Base-by-base conservation (phyloP, 805 yeast genomes). In the Zygoascus tannicola region DNA sequence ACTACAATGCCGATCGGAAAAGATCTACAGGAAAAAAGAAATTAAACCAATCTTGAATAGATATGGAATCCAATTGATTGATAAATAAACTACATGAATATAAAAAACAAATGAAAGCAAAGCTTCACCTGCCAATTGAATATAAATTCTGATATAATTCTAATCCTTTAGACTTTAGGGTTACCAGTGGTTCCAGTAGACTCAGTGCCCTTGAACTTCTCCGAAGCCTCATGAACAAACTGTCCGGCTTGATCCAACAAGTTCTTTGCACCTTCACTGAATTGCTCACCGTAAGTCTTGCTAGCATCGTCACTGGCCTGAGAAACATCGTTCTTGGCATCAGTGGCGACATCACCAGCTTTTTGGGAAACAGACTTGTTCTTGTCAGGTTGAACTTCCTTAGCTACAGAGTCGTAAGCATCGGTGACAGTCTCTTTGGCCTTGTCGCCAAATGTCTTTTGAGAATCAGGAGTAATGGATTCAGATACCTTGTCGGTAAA, bases 361-460 rank as follows among this genome's bases (percentile, higher is more conserved):
- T 78, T 69, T 71, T 87, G 95, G 48, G 74, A 65, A 50, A 74
- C 64, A 37, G 88, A 79, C 73, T 85, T 85, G 56, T 78, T 70
- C 44, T 65, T 64, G 41, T 81, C 79, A 53, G 92, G 86, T 59
- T 77, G 77, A 42, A 70, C 62, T 44, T 70, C 63, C 39, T 73
- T 70, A 46, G 80, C 85, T 44, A 71, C 64, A 58, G 73, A 68
- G 70, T 86, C 95, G 56, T 70, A 73, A n/a, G 71, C 60, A 59
- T 75, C 81, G 47, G 92, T 77, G 50, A 74, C 76, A 23, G 61
- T 46, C 68, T 86, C 94, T 71, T 81, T 81, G 53, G 79, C 80
- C 67, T 81, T 69, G 58, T 83, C 81, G 43, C 68, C 63, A 57
- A 67, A 64, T 32, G 79, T 56, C 69, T 86, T 86, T 64, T 81